Evolutionary conservation across 768 basidiomycete species (phyloP).

Genomic region (Candolleomyces efflorescens): DNA sequence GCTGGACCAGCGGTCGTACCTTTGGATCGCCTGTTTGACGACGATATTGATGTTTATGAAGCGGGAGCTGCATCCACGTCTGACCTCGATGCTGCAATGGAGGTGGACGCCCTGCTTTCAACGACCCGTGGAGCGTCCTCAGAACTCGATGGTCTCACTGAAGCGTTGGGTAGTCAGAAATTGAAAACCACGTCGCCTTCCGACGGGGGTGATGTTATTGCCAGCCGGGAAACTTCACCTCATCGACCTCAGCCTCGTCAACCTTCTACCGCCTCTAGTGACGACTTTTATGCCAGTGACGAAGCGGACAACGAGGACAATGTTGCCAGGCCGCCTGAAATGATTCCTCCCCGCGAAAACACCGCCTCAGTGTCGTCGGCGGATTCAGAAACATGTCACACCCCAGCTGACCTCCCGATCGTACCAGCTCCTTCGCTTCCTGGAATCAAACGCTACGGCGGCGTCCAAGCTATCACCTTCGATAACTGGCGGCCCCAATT

Average conservation of each 20-base stretch:
- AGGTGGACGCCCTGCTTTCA: conserved; percentile 1
- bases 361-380: not conserved
- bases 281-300: too few relatives aligned
- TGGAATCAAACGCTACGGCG: conserved; percentile 18
- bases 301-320: too few relatives aligned
- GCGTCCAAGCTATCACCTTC: conserved; percentile 36
- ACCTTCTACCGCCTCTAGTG: too few relatives aligned
- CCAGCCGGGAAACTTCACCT: not conserved
- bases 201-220: not conserved
- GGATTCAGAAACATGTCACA: not conserved
- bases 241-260: not conserved
- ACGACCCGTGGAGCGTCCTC: not conserved
- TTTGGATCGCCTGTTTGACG: not conserved
- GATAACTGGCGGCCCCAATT: conserved; percentile 28
- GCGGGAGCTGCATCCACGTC: not conserved
- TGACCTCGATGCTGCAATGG: conserved; percentile 1
- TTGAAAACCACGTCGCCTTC: not conserved
- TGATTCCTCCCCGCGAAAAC: too few relatives aligned
- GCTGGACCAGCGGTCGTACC: not conserved
- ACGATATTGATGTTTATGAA: not conserved
- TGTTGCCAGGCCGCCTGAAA: too few relatives aligned
- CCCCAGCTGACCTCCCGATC: not conserved
- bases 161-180: conserved; percentile 1
- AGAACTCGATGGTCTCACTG: conserved; percentile 1
- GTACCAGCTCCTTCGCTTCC: not conserved